Base-by-base conservation (phyloP, 1,284 basidiomycete species). In the Butyriboletus appendiculatus region DNA sequence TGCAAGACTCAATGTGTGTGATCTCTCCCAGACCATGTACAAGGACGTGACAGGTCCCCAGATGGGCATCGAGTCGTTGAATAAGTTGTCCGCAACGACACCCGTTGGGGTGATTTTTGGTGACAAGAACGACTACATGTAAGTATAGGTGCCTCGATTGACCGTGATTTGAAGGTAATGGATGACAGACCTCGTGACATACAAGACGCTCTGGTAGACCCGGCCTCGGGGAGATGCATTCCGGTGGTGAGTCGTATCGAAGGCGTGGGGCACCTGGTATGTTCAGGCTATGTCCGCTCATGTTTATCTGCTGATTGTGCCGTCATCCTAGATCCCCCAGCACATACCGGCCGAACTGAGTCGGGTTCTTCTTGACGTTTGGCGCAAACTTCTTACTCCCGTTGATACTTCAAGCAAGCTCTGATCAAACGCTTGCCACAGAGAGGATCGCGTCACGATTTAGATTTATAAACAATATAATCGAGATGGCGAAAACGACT, bases 51-150 rank as follows among this genome's bases (percentile, higher is more conserved):
- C 68, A 7, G 82, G 82, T 1, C 71, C 79, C 3, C 73, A 72
- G n/a, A 76, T 73, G 56, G 80, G 82, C 4, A 70, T 84, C 12
- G 62, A 70, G 35, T 73, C 73, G 12, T 59, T 85, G 47, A 72
- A 75, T 56, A 59, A 64, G 50, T 53, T 76, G 1, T 81, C 76
- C 47, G 43, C 59, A 8, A 61, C 56, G 15, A 69, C 73, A 3
- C 81, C 81, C 2, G 66, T 83, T 0, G 80, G 81, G 57, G 64
- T 85, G 33, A 68, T 84, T 30, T 71, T 84, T 34, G 82, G 80
- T 12, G 65, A 62, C n/a, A 63, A 73, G 32, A 71, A 75, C 24
- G 81, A 85, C 56, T 79, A 77, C 59, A 72, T 82, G 82, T 80
- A 50, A 24, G 79, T 66, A 5, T 20, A 7, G 11, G 14, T 34